A percentile compares a stretch with the other conserved stretches of the same genome.
Evolutionary conservation across 2,329 filamentous ascomycete species (phyloP).

Genomic region (Aspergillus pseudonomiae): DNA sequence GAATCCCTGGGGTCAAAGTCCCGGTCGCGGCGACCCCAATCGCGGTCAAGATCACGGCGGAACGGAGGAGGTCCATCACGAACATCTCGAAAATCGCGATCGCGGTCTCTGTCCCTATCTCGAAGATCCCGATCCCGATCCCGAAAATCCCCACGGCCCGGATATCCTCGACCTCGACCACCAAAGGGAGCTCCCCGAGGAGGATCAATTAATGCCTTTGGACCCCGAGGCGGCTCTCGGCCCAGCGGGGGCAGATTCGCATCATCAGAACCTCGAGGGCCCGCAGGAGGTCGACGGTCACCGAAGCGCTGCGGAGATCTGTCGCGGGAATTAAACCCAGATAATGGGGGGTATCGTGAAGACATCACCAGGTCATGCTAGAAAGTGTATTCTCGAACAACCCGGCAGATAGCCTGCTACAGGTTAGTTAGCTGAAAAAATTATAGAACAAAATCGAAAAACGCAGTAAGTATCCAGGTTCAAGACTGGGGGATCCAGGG

Average conservation of each 20-base stretch:
- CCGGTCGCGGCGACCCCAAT: conserved; percentile 52
- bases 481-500: conserved; percentile 6
- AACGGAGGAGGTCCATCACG: conserved; percentile 44
- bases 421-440: conserved; percentile 47
- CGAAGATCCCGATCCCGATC: conserved; percentile 67
- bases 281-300: conserved; percentile 66
- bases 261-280: conserved; percentile 58
- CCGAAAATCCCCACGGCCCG: conserved; percentile 36
- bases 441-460: neutral
- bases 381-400: conserved; percentile 19
- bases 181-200: conserved; percentile 56
- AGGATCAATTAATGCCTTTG: conserved; percentile 74
- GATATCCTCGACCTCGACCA: conserved; percentile 49
- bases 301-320: conserved; percentile 71
- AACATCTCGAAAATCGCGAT: conserved; percentile 44
- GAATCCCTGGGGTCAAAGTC: conserved; percentile 49
- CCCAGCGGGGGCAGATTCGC: conserved; percentile 59
- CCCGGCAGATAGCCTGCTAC: conserved; percentile 25
- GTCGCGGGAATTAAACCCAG: conserved; percentile 67
- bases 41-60: conserved; percentile 46
- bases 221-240: conserved; percentile 77
- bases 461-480: neutral
- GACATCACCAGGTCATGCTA: conserved; percentile 52
- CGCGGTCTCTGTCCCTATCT: conserved; percentile 47
- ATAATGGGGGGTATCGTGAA: conserved; percentile 64